Evolutionary conservation across 345 rosid species (phyloP).

Genomic region (Cardiospermum halicacabum): DNA sequence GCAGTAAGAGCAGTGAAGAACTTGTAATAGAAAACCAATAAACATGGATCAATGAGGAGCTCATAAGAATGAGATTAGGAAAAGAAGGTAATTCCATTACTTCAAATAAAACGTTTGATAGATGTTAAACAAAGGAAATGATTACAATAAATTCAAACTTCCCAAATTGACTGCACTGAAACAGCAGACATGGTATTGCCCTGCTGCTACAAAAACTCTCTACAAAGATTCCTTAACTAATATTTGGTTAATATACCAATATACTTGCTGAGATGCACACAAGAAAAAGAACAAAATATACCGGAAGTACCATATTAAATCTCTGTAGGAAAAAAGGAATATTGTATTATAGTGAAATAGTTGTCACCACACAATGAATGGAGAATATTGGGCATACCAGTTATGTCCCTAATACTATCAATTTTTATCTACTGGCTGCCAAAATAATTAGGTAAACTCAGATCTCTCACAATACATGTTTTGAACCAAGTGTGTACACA

Average conservation of each 20-base stretch:
- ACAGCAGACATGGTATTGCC: not conserved
- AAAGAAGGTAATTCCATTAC: not conserved
- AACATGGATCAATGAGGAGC: not conserved
- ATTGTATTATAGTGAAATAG: not conserved
- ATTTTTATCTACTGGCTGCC: not conserved
- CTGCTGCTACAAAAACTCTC: not conserved
- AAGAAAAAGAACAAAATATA: not conserved
- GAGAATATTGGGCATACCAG: not conserved
- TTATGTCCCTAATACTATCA: not conserved
- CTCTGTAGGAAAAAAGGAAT: not conserved
- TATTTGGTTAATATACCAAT: not conserved
- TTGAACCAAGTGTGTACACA: slow-evolving; percentile 1
- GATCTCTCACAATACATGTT: not conserved
- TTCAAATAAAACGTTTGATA: not conserved
- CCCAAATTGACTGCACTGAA: not conserved
- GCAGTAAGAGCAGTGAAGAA: not conserved
- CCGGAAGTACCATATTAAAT: not conserved
- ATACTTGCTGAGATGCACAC: not conserved
- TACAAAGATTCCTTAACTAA: not conserved
- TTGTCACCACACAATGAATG: not conserved
- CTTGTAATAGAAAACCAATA: not conserved
- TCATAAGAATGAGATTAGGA: too few relatives aligned
- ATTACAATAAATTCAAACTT: not conserved
- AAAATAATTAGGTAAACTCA: not conserved
- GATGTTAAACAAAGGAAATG: not conserved